Evolutionary conservation across 2,329 filamentous ascomycete species (phyloP).

Genomic region (Juglanconis juglandina): DNA sequence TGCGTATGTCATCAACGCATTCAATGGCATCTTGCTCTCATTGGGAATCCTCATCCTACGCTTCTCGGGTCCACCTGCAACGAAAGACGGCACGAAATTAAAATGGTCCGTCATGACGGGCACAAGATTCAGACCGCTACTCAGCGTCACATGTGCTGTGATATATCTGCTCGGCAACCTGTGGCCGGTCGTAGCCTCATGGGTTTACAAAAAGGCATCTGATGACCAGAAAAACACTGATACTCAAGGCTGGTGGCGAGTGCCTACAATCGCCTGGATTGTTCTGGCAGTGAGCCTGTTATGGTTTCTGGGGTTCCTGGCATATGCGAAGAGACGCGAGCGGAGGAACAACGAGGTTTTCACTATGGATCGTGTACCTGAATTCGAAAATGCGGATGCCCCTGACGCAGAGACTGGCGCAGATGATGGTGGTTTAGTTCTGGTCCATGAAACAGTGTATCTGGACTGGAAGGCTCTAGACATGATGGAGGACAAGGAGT

Average conservation of each 20-base stretch:
- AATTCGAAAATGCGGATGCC: slow-evolving; percentile 29
- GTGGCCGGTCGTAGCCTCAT: slow-evolving; percentile 31
- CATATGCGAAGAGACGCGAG: slow-evolving; percentile 27
- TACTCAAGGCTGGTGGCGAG: slow-evolving; percentile 27
- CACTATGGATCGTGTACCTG: slow-evolving; percentile 32
- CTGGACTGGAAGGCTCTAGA: slow-evolving; percentile 32
- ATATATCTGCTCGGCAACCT: slow-evolving; percentile 31
- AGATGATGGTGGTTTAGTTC: slow-evolving; percentile 27
- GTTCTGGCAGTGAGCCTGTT: slow-evolving; percentile 26
- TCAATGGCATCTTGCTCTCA: slow-evolving; percentile 32
- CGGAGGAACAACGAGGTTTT: slow-evolving; percentile 30
- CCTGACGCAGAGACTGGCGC: slow-evolving; percentile 13
- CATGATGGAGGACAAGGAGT: slow-evolving; percentile 11
- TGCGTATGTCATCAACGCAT: slow-evolving; percentile 33
- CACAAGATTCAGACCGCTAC: slow-evolving; percentile 26
- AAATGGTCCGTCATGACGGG: slow-evolving; percentile 33
- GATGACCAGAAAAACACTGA: background rate
- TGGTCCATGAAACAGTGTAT: slow-evolving; percentile 36
- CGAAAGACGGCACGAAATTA: slow-evolving; percentile 15
- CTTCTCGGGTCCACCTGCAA: slow-evolving; percentile 30
- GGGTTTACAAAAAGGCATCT: slow-evolving; percentile 27
- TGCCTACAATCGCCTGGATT: slow-evolving; percentile 30
- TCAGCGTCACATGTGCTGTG: slow-evolving; percentile 30
- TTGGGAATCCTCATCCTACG: slow-evolving; percentile 35
- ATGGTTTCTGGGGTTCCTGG: slow-evolving; percentile 34